Evolutionary conservation across 1,284 basidiomycete genomes (phyloP).

Genomic region (Moesziomyces sp.): DNA sequence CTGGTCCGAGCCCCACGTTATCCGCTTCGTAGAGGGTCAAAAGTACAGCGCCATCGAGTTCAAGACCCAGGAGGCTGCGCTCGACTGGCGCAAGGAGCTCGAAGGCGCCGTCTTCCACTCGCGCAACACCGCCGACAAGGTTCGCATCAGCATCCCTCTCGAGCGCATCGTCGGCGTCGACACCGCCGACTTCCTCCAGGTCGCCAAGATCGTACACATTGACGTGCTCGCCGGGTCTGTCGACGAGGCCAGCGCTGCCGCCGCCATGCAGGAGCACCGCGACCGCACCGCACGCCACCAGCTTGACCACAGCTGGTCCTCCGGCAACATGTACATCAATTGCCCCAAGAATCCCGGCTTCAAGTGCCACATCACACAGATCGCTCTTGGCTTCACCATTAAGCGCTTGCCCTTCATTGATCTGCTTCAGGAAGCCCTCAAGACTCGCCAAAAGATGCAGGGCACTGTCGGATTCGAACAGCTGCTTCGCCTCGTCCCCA

Average conservation of each 20-base stretch:
- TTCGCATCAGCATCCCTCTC: slow-evolving; percentile 55
- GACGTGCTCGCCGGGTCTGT: slow-evolving; percentile 32
- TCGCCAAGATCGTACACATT: slow-evolving; percentile 47
- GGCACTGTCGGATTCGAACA: slow-evolving; percentile 10
- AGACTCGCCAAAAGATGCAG: not conserved
- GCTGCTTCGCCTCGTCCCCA: slow-evolving; percentile 13
- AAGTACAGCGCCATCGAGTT: slow-evolving; percentile 54
- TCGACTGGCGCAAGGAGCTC: slow-evolving; percentile 56
- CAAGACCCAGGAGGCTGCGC: slow-evolving; percentile 54
- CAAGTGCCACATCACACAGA: slow-evolving; percentile 36
- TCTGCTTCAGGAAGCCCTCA: slow-evolving; percentile 26
- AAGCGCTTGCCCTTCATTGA: slow-evolving; percentile 33
- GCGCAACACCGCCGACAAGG: slow-evolving; percentile 52
- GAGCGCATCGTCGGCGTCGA: slow-evolving; percentile 48
- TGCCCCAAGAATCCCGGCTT: slow-evolving; percentile 43
- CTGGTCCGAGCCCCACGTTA: slow-evolving; percentile 41
- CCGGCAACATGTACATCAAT: slow-evolving; percentile 11
- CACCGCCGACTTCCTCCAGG: slow-evolving; percentile 31
- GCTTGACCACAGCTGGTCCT: slow-evolving; percentile 32
- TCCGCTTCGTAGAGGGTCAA: slow-evolving; percentile 44
- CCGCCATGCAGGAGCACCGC: slow-evolving; percentile 4
- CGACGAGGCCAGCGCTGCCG: slow-evolving; percentile 8
- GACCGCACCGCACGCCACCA: slow-evolving; percentile 16
- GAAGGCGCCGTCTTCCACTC: slow-evolving; percentile 51
- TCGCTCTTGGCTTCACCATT: slow-evolving; percentile 33